Percentiles rank a stretch among this genome's conserved stretches.
These are phyloP conservation scores for Polygonum maritimum DNA, from an alignment of 148 eudicot species.

Conservation along the genomic window DNA sequence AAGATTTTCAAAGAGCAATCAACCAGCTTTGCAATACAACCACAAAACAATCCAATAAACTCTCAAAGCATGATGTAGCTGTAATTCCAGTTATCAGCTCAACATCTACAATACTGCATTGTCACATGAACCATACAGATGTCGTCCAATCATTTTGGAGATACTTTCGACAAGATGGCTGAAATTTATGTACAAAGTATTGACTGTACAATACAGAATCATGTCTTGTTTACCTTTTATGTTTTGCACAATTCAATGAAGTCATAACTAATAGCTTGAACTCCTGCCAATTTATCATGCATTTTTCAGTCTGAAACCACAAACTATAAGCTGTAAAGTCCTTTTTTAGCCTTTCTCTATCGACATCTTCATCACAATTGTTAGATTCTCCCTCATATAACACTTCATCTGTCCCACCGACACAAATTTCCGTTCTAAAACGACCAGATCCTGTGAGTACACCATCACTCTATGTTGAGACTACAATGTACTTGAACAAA, in stretches of 20 bases:
- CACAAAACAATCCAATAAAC: background rate
- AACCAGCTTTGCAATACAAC: background rate
- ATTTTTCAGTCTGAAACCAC: background rate
- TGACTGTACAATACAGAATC: background rate
- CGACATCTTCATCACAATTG: background rate
- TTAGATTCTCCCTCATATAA: background rate
- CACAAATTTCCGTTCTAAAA: background rate
- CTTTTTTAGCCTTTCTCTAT: background rate
- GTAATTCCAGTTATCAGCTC: background rate
- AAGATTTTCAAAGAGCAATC: background rate
- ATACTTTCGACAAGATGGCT: background rate
- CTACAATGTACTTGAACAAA: background rate
- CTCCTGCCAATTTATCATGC: background rate
- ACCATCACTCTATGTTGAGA: background rate
- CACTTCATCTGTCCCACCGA: background rate
- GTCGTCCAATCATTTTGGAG: background rate
- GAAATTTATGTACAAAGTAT: background rate
- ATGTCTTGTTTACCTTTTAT: background rate
- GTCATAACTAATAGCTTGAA: background rate
- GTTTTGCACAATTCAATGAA: background rate
- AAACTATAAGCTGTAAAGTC: background rate
- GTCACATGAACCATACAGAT: background rate
- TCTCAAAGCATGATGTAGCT: background rate
- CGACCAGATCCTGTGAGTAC: constrained; percentile 1
- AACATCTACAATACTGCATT: background rate